A percentile compares a stretch with the other conserved stretches of the same genome.
Conservation (phyloP, 2,329 filamentous ascomycete genomes). For the Diaporthe batatas region DNA sequence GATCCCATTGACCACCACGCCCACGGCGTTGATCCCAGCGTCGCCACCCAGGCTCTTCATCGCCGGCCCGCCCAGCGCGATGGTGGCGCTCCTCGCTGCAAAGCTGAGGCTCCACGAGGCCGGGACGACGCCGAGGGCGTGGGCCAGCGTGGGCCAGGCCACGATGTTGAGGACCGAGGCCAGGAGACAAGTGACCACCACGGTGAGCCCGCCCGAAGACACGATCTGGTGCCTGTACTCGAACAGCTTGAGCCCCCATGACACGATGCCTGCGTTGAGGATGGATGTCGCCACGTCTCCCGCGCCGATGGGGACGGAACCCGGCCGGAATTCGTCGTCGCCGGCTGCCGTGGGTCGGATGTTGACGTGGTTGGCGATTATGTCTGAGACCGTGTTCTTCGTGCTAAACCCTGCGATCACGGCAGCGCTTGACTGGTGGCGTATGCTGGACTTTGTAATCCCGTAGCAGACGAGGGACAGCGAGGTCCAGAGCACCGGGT, state of each 20-base stretch:
- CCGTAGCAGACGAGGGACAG: conserved; percentile 60
- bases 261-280: conserved; percentile 64
- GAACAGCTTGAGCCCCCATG: conserved; percentile 67
- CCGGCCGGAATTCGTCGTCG: neutral
- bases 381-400: conserved; percentile 48
- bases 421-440: conserved; percentile 41
- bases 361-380: conserved; percentile 47
- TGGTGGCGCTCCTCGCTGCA: conserved; percentile 63
- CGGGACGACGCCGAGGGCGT: conserved; percentile 52
- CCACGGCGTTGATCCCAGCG: conserved; percentile 60
- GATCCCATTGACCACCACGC: conserved; percentile 67
- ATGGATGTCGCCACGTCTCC: conserved; percentile 63
- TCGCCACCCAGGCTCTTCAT: conserved; percentile 61
- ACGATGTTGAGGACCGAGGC: conserved; percentile 59
- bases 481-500: conserved; percentile 63
- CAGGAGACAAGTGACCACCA: conserved; percentile 53
- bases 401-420: conserved; percentile 49
- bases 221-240: conserved; percentile 62
- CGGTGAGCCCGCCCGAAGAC: conserved; percentile 57
- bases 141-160: conserved; percentile 55
- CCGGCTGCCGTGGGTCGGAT: conserved; percentile 38
- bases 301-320: conserved; percentile 52
- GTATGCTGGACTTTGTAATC: conserved; percentile 52
- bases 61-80: conserved; percentile 63
- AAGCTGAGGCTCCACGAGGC: conserved; percentile 58